These are phyloP conservation scores for Clonostachys rosea DNA, from an alignment of 2,329 filamentous ascomycete genomes.

Conservation along the genomic window DNA sequence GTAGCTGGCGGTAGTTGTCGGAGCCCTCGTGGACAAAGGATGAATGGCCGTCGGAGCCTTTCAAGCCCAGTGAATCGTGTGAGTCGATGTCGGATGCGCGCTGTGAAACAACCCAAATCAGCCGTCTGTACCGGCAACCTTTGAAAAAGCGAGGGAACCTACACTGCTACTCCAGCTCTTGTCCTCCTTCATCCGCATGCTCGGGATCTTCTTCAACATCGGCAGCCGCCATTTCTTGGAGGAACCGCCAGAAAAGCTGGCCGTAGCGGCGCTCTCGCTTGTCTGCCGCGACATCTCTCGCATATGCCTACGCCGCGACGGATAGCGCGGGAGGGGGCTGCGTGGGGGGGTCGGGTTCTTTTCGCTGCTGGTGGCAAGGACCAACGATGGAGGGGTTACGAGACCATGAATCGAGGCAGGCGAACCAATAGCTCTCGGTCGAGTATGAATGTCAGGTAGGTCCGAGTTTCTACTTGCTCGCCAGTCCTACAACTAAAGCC, in stretches of 20 bases:
- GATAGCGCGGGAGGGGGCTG: no score
- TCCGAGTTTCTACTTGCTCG: no score
- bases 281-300: slow-evolving; percentile 1
- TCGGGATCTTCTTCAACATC: slow-evolving; percentile 1
- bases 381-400: no score
- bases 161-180: not conserved
- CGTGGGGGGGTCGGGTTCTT: no score
- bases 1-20: slow-evolving; percentile 27
- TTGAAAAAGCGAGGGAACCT: not conserved
- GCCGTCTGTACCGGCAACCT: not conserved
- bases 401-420: no score
- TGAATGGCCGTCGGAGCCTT: slow-evolving; percentile 13
- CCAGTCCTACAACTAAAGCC: no score
- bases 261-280: slow-evolving; percentile 2
- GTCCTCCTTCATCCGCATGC: not conserved
- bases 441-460: no score
- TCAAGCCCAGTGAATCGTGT: slow-evolving; percentile 17
- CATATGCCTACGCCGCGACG: not conserved
- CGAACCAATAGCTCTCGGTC: no score
- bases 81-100: slow-evolving; percentile 12
- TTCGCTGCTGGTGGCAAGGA: no score
- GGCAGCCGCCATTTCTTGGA: slow-evolving; percentile 2
- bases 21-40: slow-evolving; percentile 16
- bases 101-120: not conserved
- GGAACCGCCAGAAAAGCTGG: not conserved